phyloP scores from a whole-genome alignment of 495 filamentous ascomycete species.

The Neurospora sp. region DNA sequence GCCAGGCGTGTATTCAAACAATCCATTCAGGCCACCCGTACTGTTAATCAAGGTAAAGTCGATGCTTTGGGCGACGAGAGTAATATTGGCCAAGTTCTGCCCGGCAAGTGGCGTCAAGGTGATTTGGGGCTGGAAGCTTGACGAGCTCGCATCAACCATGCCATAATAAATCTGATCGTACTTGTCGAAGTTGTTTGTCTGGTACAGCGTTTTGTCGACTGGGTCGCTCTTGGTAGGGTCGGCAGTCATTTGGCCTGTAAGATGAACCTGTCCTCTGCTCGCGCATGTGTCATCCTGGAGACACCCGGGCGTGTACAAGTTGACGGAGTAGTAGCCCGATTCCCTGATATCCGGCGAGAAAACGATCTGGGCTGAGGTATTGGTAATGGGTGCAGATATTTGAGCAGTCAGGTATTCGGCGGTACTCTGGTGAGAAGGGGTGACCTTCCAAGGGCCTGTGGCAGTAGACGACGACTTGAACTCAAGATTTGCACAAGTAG shows the following conservation, averaged over 20 bases:
- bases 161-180: conserved; percentile 86
- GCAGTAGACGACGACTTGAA: conserved; percentile 53
- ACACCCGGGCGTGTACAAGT: conserved; percentile 87
- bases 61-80: conserved; percentile 77
- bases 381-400: conserved; percentile 40
- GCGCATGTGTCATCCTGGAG: conserved; percentile 64
- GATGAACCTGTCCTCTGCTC: conserved; percentile 64
- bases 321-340: conserved; percentile 80
- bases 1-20: conserved; percentile 80
- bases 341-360: conserved; percentile 82
- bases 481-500: conserved; percentile 58
- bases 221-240: conserved; percentile 33
- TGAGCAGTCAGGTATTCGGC: conserved; percentile 68
- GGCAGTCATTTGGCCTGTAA: conserved; percentile 60
- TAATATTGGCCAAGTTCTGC: conserved; percentile 52
- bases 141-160: conserved; percentile 63
- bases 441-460: conserved; percentile 64
- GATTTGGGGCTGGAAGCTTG: conserved; percentile 68
- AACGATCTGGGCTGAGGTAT: conserved; percentile 52
- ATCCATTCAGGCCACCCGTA: conserved; percentile 68
- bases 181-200: conserved; percentile 91
- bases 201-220: conserved; percentile 51
- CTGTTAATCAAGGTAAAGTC: conserved; percentile 63
- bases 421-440: conserved; percentile 48
- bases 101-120: conserved; percentile 60